Conservation (phyloP, 345 rosid species). For the Alliaria petiolata region DNA sequence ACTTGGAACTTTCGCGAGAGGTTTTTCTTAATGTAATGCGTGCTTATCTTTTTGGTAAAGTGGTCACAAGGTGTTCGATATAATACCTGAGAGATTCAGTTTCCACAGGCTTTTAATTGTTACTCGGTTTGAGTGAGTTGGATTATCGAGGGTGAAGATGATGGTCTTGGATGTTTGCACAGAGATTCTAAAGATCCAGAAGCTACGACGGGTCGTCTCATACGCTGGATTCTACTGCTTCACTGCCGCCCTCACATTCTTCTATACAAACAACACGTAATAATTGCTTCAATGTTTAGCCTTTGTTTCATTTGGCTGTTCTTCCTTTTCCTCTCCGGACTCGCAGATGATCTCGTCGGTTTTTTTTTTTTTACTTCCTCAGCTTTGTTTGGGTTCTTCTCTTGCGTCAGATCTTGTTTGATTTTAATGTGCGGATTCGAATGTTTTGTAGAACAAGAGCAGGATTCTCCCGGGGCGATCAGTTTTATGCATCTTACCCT, state of each 20-base stretch:
- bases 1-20: background rate
- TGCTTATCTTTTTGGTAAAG: background rate
- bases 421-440: conserved; percentile 6
- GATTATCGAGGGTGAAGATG: conserved; percentile 6
- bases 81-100: conserved; percentile 10
- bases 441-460: conserved; percentile 72
- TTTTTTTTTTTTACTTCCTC: background rate
- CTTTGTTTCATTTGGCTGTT: background rate
- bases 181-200: conserved; percentile 77
- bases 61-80: conserved; percentile 17
- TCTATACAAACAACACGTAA: conserved; percentile 85
- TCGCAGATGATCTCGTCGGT: background rate
- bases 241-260: conserved; percentile 51
- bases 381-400: background rate
- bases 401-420: background rate
- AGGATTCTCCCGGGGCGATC: conserved; percentile 80
- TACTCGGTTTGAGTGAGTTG: background rate
- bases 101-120: background rate
- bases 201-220: conserved; percentile 66
- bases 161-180: conserved; percentile 38
- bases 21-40: background rate
- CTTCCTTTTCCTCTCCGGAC: background rate
- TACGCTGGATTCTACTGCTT: conserved; percentile 74
- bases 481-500: conserved; percentile 87
- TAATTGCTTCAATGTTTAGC: background rate